These are phyloP conservation scores for Podosphaera aphanis DNA, from an alignment of 2,329 filamentous ascomycete species.

Conservation along the genomic window DNA sequence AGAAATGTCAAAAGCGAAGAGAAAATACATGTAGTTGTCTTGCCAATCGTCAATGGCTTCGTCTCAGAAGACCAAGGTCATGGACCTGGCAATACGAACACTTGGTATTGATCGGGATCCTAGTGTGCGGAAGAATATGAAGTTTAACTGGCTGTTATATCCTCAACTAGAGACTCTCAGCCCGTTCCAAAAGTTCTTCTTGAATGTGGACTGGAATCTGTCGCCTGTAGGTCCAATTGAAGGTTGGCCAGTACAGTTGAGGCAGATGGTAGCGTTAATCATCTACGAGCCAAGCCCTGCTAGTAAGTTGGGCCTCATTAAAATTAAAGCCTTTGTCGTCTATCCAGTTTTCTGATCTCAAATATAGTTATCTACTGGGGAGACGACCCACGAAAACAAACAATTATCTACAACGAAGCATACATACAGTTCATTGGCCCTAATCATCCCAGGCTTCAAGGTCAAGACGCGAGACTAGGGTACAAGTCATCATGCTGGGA, in stretches of 20 bases:
- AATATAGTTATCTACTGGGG: conserved; percentile 48
- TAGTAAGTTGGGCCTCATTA: conserved; percentile 4
- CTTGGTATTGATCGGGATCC: not conserved
- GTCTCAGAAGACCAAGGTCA: not conserved
- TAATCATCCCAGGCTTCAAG: conserved; percentile 40
- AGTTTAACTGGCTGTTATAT: conserved; percentile 9
- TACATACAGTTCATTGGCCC: conserved; percentile 48
- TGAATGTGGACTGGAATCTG: conserved; percentile 19
- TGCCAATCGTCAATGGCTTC: not conserved
- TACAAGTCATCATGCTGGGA: conserved; percentile 55
- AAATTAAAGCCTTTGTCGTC: not conserved
- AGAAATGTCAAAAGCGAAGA: not conserved
- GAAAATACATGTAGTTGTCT: not conserved
- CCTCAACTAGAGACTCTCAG: conserved; percentile 5
- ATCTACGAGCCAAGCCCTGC: conserved; percentile 17
- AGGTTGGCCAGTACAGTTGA: conserved; percentile 20
- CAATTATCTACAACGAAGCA: conserved; percentile 49
- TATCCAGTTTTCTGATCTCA: not conserved
- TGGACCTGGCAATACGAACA: not conserved
- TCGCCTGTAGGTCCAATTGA: conserved; percentile 20
- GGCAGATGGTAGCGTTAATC: conserved; percentile 17
- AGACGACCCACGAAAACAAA: conserved; percentile 24
- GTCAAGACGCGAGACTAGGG: conserved; percentile 37
- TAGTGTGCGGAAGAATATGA: conserved; percentile 1
- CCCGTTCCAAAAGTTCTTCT: conserved; percentile 12